Evolutionary conservation across 78 protist species (phyloP), one percentile per base, ranked within the genome.

Genomic region (Isochrysis galbana): DNA sequence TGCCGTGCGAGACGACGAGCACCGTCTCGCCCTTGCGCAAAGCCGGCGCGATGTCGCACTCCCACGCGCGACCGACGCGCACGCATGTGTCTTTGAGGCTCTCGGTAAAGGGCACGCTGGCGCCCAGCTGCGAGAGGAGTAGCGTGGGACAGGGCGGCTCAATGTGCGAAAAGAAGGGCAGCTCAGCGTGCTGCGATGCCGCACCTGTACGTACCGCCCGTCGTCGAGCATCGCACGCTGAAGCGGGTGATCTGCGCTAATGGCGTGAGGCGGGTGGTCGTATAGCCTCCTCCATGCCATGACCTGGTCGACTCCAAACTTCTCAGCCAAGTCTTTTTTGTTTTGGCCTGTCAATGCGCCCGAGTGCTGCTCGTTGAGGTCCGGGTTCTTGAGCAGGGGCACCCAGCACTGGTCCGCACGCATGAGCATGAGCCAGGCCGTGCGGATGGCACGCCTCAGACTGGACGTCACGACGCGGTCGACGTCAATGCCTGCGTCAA

Each of bases 1-100:
- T 98, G 48, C 98, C 99, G 90, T 98, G 99, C 2, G 98, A 98
- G 21, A 96, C 98, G 83, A 97, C 91, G 41, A 97, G 92, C 39
- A 97, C 97, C 55, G 89, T 96, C 93, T 97, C 95, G 83, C 97
- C 97, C 11, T 38, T 38, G 44, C 87, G 90, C 92, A 97, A n/a
- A 29, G 42, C 34, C 36, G 90, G 91, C 45, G 23, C 61, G n/a
- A 92, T 38, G 32, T 70, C 74, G 47, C 87, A 91, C n/a, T 84
- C 51, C 94, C 94, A 92, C n/a, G 69, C 42, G 0, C 77, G 47
- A 39, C 44, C 41, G 38, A 92, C 89, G 67, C 94, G 94, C 87
- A 39, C 48, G 29, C 41, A 47, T 21, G 26, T 21, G 89, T 90
- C 90, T 32, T 32, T 19, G 67, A 84, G 25, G 26, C 34, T 11